Base-by-base conservation (phyloP, 495 filamentous ascomycete genomes). In the Talaromyces ruber region DNA sequence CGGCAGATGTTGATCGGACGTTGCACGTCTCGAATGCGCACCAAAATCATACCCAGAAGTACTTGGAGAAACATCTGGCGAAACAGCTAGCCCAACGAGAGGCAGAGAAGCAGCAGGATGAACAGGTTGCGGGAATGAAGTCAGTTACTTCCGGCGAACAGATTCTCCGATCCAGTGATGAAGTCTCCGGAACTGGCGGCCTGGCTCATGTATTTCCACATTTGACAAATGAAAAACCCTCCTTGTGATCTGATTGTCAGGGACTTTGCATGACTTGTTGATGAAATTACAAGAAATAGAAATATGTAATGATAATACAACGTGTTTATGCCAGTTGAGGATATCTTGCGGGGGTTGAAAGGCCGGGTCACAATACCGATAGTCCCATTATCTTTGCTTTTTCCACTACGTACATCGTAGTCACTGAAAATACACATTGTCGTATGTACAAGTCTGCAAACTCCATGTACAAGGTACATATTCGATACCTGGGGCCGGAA, bases 1-100 rank as follows among this genome's bases (percentile, higher is more conserved):
- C 83, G 1, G 68, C 72, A 52, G 82, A 85, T 59, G 68, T 86
- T 24, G 82, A 84, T 60, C 73, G 73, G 50, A 76, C 78, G 16
- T 66, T 86, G 54, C 74, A 72, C 8, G 62, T 84, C 22, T 77
- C 79, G 6, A 72, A 76, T 58, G 71, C 75, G 14, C 81, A 84
- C 65, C 64, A 74, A 37, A 64, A 75, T 29, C 68, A 74, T 45
- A 71, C 82, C 6, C 71, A 72, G 30, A 66, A 74, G 50, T 66
- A 73, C 26, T 63, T 84, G 45, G 71, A 67, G 3, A 60, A 67
- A 26, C 58, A 57, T 18, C 11, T 16, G 32, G 14, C 3, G 29
- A 32, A 26, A 45, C 60, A 58, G 60, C 43, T 47, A 21, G 47
- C 28, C 32, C n/a, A 34, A n/a, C 25, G 12, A 57, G 39, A 61